These are phyloP conservation scores for Naganishia vaughanmartiniae DNA, from an alignment of 768 basidiomycete species.

Conservation along the genomic window DNA sequence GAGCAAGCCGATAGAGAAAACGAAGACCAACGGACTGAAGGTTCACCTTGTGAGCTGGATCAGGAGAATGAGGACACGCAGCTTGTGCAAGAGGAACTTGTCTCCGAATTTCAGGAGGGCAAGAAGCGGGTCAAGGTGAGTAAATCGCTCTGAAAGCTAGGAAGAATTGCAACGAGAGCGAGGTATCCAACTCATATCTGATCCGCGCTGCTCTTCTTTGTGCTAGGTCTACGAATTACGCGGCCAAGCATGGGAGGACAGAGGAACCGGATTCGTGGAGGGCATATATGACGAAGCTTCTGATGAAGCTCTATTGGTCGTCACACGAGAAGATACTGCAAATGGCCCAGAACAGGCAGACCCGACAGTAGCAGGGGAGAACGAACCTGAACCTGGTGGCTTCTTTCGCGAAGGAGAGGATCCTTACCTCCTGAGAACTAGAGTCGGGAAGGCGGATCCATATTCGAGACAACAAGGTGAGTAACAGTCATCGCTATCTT, in stretches of 20 bases:
- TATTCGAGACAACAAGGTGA: slow-evolving; percentile 55
- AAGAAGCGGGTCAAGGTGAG: slow-evolving; percentile 26
- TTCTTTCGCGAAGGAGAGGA: slow-evolving; percentile 23
- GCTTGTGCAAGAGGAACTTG: slow-evolving; percentile 18
- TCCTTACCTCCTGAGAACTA: slow-evolving; percentile 63
- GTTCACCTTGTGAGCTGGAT: neutral
- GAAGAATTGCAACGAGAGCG: neutral
- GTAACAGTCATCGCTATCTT: slow-evolving; percentile 39
- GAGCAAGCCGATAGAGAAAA: neutral
- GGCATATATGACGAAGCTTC: slow-evolving; percentile 62
- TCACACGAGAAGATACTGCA: slow-evolving; percentile 43
- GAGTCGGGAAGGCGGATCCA: slow-evolving; percentile 46
- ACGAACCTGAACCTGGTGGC: slow-evolving; percentile 29
- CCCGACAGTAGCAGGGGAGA: slow-evolving; percentile 46
- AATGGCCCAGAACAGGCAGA: slow-evolving; percentile 30
- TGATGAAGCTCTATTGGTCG: slow-evolving; percentile 51
- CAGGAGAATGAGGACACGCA: slow-evolving; percentile 10
- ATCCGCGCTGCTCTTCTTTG: neutral
- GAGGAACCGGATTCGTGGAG: slow-evolving; percentile 94
- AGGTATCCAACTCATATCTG: neutral
- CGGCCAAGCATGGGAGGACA: slow-evolving; percentile 86
- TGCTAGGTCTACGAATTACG: slow-evolving; percentile 88
- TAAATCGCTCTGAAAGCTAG: neutral
- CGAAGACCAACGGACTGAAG: neutral
- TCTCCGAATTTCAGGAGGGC: slow-evolving; percentile 6